phyloP scores from a whole-genome alignment of 2,329 filamentous ascomycete species.

The Neophaeococcomyces aloes region DNA sequence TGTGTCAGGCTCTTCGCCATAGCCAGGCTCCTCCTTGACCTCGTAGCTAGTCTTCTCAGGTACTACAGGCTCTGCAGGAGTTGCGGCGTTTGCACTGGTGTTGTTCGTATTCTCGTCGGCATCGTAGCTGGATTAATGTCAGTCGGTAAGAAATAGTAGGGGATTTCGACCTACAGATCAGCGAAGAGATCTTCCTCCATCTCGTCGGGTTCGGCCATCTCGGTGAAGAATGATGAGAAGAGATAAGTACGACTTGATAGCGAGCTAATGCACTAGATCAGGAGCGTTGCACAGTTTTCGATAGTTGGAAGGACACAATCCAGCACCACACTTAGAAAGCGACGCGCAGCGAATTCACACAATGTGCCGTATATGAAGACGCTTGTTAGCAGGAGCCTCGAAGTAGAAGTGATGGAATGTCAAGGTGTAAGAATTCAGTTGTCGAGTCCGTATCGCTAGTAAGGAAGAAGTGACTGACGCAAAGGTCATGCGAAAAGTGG shows the following conservation, averaged over 20 bases:
- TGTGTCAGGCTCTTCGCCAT: conserved; percentile 23
- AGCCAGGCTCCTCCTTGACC: conserved; percentile 20
- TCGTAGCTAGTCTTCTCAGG: conserved; percentile 19
- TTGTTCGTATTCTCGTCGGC: conserved; percentile 47
- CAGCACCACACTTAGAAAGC: too few relatives aligned
- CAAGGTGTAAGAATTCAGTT: too few relatives aligned
- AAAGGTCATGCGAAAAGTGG: too few relatives aligned
- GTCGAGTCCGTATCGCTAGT: too few relatives aligned
- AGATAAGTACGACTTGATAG: too few relatives aligned
- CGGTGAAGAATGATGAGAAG: conserved; percentile 20
- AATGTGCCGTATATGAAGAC: too few relatives aligned
- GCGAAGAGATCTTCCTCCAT: conserved; percentile 92
- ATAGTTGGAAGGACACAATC: too few relatives aligned
- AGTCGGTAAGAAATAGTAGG: conserved; percentile 9
- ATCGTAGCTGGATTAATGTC: conserved; percentile 46
- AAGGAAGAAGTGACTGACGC: too few relatives aligned
- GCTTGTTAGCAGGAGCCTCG: too few relatives aligned
- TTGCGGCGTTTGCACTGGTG: conserved; percentile 21
- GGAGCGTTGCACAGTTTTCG: neutral
- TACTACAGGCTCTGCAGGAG: conserved; percentile 23
- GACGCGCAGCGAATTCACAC: too few relatives aligned
- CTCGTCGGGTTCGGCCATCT: conserved; percentile 56
- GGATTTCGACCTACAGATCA: conserved; percentile 60
- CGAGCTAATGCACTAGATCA: neutral
- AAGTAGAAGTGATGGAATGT: too few relatives aligned